Evolutionary conservation across 108 stramenopile species (phyloP).

Genomic region (Cyclotella atomus): DNA sequence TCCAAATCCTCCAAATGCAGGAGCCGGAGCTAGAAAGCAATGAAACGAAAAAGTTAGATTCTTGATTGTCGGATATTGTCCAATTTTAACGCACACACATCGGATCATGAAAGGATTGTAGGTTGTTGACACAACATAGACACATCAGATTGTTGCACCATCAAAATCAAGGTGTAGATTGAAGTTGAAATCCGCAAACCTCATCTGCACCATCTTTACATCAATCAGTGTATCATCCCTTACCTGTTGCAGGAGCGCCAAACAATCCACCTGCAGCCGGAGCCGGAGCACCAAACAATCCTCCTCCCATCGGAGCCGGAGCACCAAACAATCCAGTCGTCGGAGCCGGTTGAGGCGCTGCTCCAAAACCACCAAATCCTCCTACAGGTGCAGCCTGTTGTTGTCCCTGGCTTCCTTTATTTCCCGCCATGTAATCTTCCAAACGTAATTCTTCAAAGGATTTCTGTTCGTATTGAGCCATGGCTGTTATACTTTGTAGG

Average conservation of each 20-base stretch:
- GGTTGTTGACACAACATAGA: not conserved
- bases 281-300: conserved; percentile 13
- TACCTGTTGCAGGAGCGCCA: not conserved
- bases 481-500: too few species aligned
- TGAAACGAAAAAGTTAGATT: not conserved
- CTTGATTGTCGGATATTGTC: not conserved
- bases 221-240: not conserved
- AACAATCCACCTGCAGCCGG: conserved; percentile 22
- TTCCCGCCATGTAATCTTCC: too few species aligned
- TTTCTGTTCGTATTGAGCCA: too few species aligned
- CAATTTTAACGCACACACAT: not conserved
- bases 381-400: conserved; percentile 36
- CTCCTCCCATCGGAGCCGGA: conserved; percentile 12
- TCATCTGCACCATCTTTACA: not conserved
- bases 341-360: conserved; percentile 44
- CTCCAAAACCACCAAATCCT: conserved; percentile 53
- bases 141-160: not conserved
- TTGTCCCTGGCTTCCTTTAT: conserved; percentile 62
- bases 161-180: not conserved
- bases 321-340: conserved; percentile 54
- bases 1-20: conserved; percentile 55
- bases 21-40: conserved; percentile 32
- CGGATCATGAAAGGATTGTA: not conserved
- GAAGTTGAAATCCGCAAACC: not conserved
- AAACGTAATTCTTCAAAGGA: too few species aligned